These are phyloP conservation scores for Penicillium maclennaniae DNA, from an alignment of 495 filamentous ascomycete species.

Conservation along the genomic window DNA sequence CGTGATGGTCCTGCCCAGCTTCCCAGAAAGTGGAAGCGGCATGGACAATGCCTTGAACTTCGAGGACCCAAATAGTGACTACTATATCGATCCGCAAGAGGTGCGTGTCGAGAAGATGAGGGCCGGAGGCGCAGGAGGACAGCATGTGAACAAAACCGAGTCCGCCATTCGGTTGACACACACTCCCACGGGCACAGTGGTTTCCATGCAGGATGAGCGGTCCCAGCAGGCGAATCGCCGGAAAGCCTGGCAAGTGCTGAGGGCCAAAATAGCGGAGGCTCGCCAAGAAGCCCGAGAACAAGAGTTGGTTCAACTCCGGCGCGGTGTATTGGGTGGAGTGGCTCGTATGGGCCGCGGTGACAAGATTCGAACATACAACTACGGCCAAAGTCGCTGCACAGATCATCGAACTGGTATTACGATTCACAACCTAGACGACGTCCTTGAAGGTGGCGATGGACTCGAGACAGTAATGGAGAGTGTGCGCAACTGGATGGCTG, in stretches of 20 bases:
- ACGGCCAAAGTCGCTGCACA: slow-evolving; percentile 84
- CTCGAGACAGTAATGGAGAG: slow-evolving; percentile 78
- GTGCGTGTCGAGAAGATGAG: slow-evolving; percentile 88
- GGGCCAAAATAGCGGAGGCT: slow-evolving; percentile 76
- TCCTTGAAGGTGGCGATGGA: slow-evolving; percentile 67
- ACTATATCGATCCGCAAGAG: slow-evolving; percentile 82
- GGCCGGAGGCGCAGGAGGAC: slow-evolving; percentile 85
- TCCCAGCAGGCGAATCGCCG: slow-evolving; percentile 88
- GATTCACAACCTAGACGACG: slow-evolving; percentile 75
- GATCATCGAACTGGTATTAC: slow-evolving; percentile 87
- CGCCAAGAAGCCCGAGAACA: slow-evolving; percentile 83
- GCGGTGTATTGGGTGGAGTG: slow-evolving; percentile 71
- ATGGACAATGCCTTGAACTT: slow-evolving; percentile 56
- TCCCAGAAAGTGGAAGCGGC: slow-evolving; percentile 55
- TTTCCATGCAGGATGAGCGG: slow-evolving; percentile 86
- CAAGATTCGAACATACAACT: slow-evolving; percentile 96
- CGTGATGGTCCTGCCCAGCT: slow-evolving; percentile 84
- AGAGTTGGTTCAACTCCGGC: slow-evolving; percentile 64
- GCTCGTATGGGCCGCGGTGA: slow-evolving; percentile 80
- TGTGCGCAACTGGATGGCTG: slow-evolving; percentile 72
- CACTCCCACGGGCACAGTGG: slow-evolving; percentile 77
- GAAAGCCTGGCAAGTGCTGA: slow-evolving; percentile 79
- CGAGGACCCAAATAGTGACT: slow-evolving; percentile 82
- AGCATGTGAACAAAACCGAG: slow-evolving; percentile 98
- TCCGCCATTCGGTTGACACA: slow-evolving; percentile 93